These are phyloP conservation scores for Dictyostelium purpureum DNA, from an alignment of 78 protist species.

Conservation along the genomic window DNA sequence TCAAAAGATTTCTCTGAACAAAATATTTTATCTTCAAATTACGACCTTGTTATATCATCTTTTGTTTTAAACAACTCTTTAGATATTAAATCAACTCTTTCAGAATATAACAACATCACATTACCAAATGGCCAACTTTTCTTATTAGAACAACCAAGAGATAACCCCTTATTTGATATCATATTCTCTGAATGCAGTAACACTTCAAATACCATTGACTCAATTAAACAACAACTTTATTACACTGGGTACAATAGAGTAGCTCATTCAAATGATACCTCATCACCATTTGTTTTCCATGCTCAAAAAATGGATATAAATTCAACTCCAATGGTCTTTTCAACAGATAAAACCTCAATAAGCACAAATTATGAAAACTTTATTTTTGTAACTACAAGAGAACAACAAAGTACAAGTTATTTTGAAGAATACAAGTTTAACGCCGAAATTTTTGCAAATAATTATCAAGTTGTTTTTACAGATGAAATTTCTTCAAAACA, in stretches of 20 bases:
- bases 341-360: not conserved
- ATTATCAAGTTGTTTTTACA: not conserved
- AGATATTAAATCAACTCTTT: not conserved
- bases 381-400: not conserved
- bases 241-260: not conserved
- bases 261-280: not conserved
- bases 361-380: not conserved
- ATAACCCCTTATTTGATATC: not conserved
- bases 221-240: not conserved
- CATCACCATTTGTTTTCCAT: not conserved
- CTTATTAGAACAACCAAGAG: slow-evolving; percentile 21
- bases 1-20: not conserved
- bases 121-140: slow-evolving; percentile 36
- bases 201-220: not conserved
- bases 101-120: not conserved
- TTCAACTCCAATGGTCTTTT: not conserved
- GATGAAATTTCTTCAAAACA: no score
- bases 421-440: not conserved
- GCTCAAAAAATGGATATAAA: not conserved
- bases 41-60: slow-evolving; percentile 5
- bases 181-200: not conserved
- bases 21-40: not conserved
- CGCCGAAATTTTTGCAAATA: not conserved
- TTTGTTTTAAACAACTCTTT: not conserved
- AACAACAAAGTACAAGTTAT: not conserved